These are phyloP conservation scores for Coprinopsis sp. DNA, from an alignment of 768 basidiomycete genomes.

Conservation along the genomic window DNA sequence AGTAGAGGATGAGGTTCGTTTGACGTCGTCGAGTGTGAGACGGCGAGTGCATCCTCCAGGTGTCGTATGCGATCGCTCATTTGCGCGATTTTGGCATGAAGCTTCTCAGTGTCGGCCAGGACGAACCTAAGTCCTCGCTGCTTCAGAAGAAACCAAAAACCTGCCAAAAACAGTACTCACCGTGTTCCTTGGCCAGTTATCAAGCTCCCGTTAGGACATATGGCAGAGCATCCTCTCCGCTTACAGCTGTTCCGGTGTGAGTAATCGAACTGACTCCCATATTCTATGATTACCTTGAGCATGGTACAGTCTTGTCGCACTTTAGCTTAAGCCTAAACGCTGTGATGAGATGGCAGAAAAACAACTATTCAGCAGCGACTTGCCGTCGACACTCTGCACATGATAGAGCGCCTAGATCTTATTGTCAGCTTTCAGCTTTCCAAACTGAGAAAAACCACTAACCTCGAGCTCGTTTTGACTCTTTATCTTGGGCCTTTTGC, in stretches of 20 bases:
- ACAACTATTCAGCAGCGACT: constrained; percentile 11
- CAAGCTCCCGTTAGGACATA: constrained; percentile 75
- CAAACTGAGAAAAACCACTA: constrained; percentile 6
- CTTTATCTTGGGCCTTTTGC: constrained; percentile 57
- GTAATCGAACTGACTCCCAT: constrained; percentile 4
- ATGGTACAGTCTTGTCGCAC: constrained; percentile 69
- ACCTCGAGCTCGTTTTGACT: constrained; percentile 60
- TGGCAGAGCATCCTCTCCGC: constrained; percentile 69
- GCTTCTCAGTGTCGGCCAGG: constrained; percentile 64
- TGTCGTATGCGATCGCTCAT: constrained; percentile 72
- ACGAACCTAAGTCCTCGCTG: constrained; percentile 47
- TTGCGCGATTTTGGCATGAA: constrained; percentile 60
- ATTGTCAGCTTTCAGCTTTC: background rate
- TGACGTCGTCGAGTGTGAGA: constrained; percentile 46
- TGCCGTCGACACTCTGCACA: constrained; percentile 66
- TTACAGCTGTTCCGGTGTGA: constrained; percentile 41
- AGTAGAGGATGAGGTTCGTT: constrained; percentile 57
- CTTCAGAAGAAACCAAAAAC: background rate
- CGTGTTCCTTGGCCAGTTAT: constrained; percentile 76
- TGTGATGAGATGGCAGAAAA: constrained; percentile 1
- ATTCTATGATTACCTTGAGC: constrained; percentile 36
- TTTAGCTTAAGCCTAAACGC: constrained; percentile 55
- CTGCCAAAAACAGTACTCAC: constrained; percentile 30
- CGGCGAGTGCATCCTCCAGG: constrained; percentile 62
- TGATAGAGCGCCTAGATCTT: constrained; percentile 39